Evolutionary conservation across 2,329 filamentous ascomycete species (phyloP), one percentile per base, ranked within the genome.

Genomic region (Colletotrichum sp.): DNA sequence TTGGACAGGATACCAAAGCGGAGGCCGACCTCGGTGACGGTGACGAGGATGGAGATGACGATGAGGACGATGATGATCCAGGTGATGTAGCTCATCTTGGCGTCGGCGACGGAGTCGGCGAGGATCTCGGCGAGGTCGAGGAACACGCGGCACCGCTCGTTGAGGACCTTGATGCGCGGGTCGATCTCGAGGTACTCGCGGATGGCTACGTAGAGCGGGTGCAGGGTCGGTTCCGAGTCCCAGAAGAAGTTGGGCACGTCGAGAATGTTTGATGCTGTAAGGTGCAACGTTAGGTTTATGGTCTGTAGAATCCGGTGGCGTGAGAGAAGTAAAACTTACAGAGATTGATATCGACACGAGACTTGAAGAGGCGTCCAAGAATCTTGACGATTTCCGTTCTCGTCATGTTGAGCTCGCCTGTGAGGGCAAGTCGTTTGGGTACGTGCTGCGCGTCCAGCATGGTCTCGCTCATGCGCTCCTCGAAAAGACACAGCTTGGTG

Each of bases 61-160:
- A 99, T 99, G 62, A 99, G 91, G 62, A 98, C 90, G 81, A 99
- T 99, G 84, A 99, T 94, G 84, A 99, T 99, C 96, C 96, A 99
- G 1, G 97, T 99, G 83, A 98, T 98, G 79, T 91, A 90, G 79
- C 95, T 98, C 94, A 98, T 99, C 84, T 98, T 98, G 79, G 95
- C 94, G 83, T 99, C 96, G 26, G 95, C 95, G 71, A 98, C 96
- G 3, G 93, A 95, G 85, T 99, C 96, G 16, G 95, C 96, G 2
- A 99, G 88, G 28, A 99, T 98, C 86, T 98, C 96, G 62, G 97
- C 96, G 12, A 99, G 92, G 84, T 99, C 97, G 21, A 99, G 91
- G 86, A 99, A 99, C 67, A 99, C 97, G 57, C 95, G 93, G 84
- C 97, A 99, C 69, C 97, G 94, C 86, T 99, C 97, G 85, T 99